Evolutionary conservation across 257 asterid species (phyloP).

Genomic region (Solanum okadae): DNA sequence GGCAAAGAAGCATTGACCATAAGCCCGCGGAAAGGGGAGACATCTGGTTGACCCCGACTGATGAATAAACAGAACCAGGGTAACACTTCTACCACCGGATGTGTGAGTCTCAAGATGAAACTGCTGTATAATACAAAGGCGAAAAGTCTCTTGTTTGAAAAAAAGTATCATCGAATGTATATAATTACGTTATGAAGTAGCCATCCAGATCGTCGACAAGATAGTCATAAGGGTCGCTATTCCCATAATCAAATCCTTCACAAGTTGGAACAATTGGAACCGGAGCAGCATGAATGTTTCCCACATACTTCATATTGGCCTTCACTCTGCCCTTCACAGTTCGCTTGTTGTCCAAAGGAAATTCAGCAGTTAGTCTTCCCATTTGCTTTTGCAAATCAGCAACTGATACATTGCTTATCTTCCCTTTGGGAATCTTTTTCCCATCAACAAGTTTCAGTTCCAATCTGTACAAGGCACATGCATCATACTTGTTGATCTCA

Average conservation of each 20-base stretch:
- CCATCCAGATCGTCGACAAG: conserved; percentile 49
- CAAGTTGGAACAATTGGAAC: conserved; percentile 5
- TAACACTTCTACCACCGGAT: neutral
- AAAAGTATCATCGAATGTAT: neutral
- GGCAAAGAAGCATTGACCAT: conserved; percentile 37
- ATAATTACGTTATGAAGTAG: conserved; percentile 30
- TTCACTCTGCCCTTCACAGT: conserved; percentile 19
- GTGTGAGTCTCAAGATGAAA: conserved; percentile 3
- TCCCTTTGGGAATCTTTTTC: conserved; percentile 75
- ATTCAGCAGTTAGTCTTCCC: conserved; percentile 72
- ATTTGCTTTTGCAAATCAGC: conserved; percentile 91
- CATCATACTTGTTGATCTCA: conserved; percentile 56
- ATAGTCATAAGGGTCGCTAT: conserved; percentile 36
- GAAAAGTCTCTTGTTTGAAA: conserved; percentile 20
- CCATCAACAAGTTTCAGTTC: conserved; percentile 55
- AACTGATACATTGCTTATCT: conserved; percentile 49
- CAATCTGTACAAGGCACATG: conserved; percentile 79
- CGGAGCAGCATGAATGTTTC: conserved; percentile 1
- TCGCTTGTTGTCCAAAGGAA: conserved; percentile 42
- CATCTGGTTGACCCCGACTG: neutral
- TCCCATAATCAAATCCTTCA: conserved; percentile 39
- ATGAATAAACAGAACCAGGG: neutral
- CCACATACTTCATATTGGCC: conserved; percentile 10
- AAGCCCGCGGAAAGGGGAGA: neutral
- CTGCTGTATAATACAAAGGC: conserved; percentile 13